Evolutionary conservation across 164 flowering plant genomes (phyloP).

Genomic region (Vitis cinerea): DNA sequence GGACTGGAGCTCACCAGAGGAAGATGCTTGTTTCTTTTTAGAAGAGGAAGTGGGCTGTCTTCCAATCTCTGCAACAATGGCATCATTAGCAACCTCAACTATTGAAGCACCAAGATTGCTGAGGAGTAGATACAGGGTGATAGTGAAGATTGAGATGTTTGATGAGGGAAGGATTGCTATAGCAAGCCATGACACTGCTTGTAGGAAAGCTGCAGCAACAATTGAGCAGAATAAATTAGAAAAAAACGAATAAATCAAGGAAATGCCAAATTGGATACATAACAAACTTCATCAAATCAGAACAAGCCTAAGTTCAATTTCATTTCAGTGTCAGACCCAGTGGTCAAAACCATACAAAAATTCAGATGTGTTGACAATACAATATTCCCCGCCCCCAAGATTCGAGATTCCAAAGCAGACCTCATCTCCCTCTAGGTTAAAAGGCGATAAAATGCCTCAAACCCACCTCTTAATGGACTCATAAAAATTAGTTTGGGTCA

Average conservation of each 20-base stretch:
- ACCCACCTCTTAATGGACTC: no score
- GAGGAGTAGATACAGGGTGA: conserved; percentile 70
- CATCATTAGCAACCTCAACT: conserved; percentile 96
- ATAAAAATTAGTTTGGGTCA: no score
- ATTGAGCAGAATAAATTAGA: background rate
- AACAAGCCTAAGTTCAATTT: background rate
- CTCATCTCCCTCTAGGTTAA: no score
- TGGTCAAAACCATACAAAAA: no score
- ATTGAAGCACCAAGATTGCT: conserved; percentile 92
- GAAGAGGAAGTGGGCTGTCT: conserved; percentile 41
- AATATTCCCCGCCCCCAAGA: no score
- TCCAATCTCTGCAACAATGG: conserved; percentile 86
- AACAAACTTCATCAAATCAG: background rate
- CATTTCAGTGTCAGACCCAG: no score
- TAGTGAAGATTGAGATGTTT: conserved; percentile 45
- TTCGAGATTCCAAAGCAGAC: no score
- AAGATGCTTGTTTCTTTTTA: conserved; percentile 33
- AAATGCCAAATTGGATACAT: background rate
- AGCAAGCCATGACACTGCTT: conserved; percentile 86
- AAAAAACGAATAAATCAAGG: background rate
- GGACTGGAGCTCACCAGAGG: conserved; percentile 80
- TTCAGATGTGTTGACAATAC: no score
- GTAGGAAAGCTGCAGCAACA: conserved; percentile 72
- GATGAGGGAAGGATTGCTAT: conserved; percentile 58
- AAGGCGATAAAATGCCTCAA: no score